Evolutionary conservation across 345 rosid genomes (phyloP).

Genomic region (Citrus cavaleriei): DNA sequence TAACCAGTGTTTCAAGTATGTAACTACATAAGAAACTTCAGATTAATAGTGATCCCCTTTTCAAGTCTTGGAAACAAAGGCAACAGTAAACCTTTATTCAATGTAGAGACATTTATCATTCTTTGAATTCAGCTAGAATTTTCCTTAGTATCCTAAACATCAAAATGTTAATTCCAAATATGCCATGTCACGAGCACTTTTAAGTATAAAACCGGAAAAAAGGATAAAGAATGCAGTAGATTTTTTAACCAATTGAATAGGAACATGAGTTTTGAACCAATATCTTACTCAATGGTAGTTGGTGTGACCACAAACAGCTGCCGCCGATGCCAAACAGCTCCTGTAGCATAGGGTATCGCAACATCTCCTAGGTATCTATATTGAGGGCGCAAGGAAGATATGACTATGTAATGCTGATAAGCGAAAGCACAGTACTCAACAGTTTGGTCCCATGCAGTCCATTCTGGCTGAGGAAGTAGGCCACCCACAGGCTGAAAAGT

Average conservation of each 20-base stretch:
- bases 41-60: neutral
- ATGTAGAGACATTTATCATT: neutral
- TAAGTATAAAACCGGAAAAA: neutral
- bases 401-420: conserved; percentile 84
- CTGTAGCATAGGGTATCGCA: conserved; percentile 90
- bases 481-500: conserved; percentile 93
- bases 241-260: neutral
- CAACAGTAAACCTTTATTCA: neutral
- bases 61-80: neutral
- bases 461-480: conserved; percentile 98
- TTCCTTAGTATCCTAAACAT: neutral
- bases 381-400: conserved; percentile 93
- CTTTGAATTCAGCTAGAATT: neutral
- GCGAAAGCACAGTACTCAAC: conserved; percentile 99
- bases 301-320: conserved; percentile 98
- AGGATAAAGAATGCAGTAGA: neutral
- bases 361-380: conserved; percentile 96
- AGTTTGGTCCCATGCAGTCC: conserved; percentile 99
- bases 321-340: conserved; percentile 97
- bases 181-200: neutral
- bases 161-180: neutral
- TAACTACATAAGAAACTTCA: neutral
- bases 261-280: neutral
- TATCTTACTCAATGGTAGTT: conserved; percentile 92
- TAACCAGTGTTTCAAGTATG: neutral